Conservation (phyloP, 2,329 filamentous ascomycete species). For the Ascochyta viciae-villosae region DNA sequence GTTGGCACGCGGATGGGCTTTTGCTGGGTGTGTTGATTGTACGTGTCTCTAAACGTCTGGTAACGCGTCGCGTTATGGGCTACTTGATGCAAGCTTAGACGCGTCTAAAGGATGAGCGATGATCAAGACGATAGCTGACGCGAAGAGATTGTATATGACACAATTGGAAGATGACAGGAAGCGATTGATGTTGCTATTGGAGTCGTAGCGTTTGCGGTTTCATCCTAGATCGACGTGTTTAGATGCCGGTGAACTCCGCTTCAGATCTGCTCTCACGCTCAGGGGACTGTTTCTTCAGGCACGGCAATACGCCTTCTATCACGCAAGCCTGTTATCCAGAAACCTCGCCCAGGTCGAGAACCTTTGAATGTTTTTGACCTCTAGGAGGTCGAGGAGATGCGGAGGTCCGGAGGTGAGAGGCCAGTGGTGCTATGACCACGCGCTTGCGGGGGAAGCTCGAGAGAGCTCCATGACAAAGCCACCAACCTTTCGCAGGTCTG, state of each 20-base stretch:
- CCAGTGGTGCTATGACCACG: no score
- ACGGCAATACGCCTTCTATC: no score
- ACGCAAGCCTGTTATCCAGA: no score
- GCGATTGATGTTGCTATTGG: neutral
- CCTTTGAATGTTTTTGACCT: no score
- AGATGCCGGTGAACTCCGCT: neutral
- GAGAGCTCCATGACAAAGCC: no score
- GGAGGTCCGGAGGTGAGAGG: no score
- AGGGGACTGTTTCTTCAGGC: neutral
- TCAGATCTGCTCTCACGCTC: neutral
- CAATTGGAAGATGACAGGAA: neutral
- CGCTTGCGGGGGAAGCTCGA: no score
- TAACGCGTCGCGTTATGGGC: neutral
- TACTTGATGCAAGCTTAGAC: no score
- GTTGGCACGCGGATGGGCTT: neutral
- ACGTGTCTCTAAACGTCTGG: neutral
- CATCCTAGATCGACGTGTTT: conserved; percentile 4
- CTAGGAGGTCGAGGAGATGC: no score
- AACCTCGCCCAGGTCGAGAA: no score
- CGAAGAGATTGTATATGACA: neutral
- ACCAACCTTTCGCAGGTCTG: neutral
- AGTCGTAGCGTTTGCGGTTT: conserved; percentile 10
- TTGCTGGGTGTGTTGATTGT: no score
- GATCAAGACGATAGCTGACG: no score
- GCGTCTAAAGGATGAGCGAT: neutral